Conservation (phyloP, 2,329 filamentous ascomycete genomes). For the Fusarium circinatum region DNA sequence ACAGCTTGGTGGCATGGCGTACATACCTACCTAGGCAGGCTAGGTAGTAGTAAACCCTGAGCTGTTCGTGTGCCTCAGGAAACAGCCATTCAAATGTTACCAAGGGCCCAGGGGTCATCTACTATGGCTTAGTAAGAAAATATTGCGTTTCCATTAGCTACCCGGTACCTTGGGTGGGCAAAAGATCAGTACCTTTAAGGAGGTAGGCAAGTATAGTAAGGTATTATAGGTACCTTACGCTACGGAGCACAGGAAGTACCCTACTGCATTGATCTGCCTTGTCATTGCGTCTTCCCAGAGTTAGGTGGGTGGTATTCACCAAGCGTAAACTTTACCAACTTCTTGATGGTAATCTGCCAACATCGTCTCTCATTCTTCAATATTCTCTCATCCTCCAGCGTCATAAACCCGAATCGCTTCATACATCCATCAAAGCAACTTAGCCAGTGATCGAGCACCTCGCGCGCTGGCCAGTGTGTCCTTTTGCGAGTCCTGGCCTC, state of each 20-base stretch:
- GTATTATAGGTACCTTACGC: background rate
- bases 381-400: background rate
- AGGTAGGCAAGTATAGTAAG: too few species aligned
- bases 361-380: conserved; percentile 14
- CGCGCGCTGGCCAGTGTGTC: conserved; percentile 17
- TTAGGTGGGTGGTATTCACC: conserved; percentile 30
- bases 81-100: conserved; percentile 34
- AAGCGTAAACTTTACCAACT: conserved; percentile 9
- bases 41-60: conserved; percentile 22
- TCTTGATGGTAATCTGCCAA: conserved; percentile 15
- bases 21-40: too few species aligned
- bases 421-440: background rate
- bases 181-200: conserved; percentile 1
- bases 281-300: conserved; percentile 24
- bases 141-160: conserved; percentile 5
- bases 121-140: conserved; percentile 19
- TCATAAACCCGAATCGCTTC: conserved; percentile 5
- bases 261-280: conserved; percentile 41
- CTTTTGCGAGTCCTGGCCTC: conserved; percentile 14
- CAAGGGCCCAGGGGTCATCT: conserved; percentile 5
- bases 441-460: conserved; percentile 22
- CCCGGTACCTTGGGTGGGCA: background rate
- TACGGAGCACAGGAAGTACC: conserved; percentile 12
- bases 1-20: conserved; percentile 31
- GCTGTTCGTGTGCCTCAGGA: conserved; percentile 24